Conservation (phyloP, 345 rosid species). For the Rubroshorea leprosula region DNA sequence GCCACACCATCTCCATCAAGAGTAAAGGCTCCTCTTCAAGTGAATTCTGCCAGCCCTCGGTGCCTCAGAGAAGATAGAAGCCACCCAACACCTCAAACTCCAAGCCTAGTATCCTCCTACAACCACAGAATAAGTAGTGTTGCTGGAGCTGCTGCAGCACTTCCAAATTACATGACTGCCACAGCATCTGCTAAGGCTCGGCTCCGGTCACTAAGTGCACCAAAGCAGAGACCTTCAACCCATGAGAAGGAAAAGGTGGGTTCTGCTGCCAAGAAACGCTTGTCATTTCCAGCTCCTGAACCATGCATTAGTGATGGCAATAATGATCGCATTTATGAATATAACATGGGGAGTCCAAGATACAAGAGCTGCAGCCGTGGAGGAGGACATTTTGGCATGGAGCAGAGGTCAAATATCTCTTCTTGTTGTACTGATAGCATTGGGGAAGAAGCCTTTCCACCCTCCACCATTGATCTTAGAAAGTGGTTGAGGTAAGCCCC, state of each 20-base stretch:
- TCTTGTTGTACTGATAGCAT: conserved; percentile 31
- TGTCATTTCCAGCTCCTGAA: conserved; percentile 29
- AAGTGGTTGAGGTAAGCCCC: conserved; percentile 39
- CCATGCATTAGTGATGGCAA: conserved; percentile 13
- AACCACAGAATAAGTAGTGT: not conserved
- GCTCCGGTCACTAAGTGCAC: conserved; percentile 58
- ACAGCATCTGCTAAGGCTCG: conserved; percentile 67
- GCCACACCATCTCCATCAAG: conserved; percentile 26
- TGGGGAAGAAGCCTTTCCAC: conserved; percentile 39
- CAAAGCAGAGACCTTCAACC: conserved; percentile 51
- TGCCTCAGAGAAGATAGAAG: conserved; percentile 30
- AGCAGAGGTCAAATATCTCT: conserved; percentile 29
- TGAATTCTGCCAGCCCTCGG: conserved; percentile 44
- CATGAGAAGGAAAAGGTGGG: conserved; percentile 31
- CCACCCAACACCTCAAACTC: conserved; percentile 26
- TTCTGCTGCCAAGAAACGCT: conserved; percentile 37
- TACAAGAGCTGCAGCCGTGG: conserved; percentile 16
- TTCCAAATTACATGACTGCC: conserved; percentile 75
- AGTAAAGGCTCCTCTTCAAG: conserved; percentile 24
- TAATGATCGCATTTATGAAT: conserved; percentile 13
- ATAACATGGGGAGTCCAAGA: conserved; percentile 29
- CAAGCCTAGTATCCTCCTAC: no score
- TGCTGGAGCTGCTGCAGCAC: conserved; percentile 4
- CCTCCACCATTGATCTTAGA: conserved; percentile 31
- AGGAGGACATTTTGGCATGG: conserved; percentile 21